Percentiles rank a stretch among this genome's conserved stretches.
phyloP scores from a whole-genome alignment of 2,329 filamentous ascomycete species.

The Arthrobotrys musiformis region DNA sequence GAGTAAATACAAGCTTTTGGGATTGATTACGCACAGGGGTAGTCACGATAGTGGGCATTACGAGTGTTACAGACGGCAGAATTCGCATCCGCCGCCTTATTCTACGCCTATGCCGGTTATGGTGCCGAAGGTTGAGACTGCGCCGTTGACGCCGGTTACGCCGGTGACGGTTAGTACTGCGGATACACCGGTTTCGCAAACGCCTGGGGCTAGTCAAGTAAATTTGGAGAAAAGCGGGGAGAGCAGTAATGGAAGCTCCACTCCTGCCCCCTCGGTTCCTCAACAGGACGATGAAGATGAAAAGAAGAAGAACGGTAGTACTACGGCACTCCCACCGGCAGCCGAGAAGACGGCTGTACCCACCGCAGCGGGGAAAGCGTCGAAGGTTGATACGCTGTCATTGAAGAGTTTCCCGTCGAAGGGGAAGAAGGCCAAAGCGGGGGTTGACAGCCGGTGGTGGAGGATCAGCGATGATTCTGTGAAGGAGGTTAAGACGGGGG shows the following conservation, averaged over 20 bases:
- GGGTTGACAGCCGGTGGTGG: conserved; percentile 83
- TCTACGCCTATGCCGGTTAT: conserved; percentile 75
- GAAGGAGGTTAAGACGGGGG: conserved; percentile 89
- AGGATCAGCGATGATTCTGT: conserved; percentile 97
- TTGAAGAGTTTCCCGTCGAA: conserved; percentile 42
- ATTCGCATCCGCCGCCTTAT: conserved; percentile 76
- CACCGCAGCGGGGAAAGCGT: conserved; percentile 16
- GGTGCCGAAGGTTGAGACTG: conserved; percentile 58
- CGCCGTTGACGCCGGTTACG: conserved; percentile 56
- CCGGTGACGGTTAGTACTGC: conserved; percentile 51
- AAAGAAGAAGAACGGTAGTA: not conserved
- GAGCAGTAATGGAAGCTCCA: not conserved
- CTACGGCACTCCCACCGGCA: not conserved
- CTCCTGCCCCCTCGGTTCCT: not conserved
- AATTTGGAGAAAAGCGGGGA: not conserved
- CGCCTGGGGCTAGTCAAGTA: not conserved
- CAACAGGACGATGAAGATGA: no score
- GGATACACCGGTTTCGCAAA: not conserved
- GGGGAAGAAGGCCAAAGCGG: conserved; percentile 66
- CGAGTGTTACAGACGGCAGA: conserved; percentile 91
- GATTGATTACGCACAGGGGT: conserved; percentile 91
- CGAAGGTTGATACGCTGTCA: conserved; percentile 22
- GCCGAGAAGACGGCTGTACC: not conserved
- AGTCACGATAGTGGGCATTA: conserved; percentile 97
- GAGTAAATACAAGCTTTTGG: conserved; percentile 83